phyloP scores from a whole-genome alignment of 2,329 filamentous ascomycete genomes.

The Fusarium irregulare region DNA sequence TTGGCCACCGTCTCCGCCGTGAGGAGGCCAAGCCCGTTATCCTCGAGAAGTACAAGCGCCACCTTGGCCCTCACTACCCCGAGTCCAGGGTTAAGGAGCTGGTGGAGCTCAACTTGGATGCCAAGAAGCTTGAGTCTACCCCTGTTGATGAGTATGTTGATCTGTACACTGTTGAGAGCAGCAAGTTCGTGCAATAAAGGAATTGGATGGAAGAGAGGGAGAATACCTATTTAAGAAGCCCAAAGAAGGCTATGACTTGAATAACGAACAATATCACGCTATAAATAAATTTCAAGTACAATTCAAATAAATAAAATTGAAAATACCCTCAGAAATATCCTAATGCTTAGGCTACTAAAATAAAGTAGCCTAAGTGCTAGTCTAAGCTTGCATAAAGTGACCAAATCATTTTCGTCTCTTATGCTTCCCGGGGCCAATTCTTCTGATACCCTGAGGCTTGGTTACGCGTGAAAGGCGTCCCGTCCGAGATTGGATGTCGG shows the following conservation, averaged over 20 bases:
- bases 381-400: too few relatives aligned
- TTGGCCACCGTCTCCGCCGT: conserved; percentile 89
- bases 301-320: neutral
- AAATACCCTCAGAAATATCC: neutral
- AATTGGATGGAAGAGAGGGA: conserved; percentile 9
- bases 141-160: conserved; percentile 95
- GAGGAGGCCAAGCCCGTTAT: conserved; percentile 99
- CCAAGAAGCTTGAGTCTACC: conserved; percentile 79
- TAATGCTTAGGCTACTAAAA: too few relatives aligned
- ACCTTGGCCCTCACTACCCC: conserved; percentile 85
- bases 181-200: conserved; percentile 61
- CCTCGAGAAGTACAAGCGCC: conserved; percentile 92
- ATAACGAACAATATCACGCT: conserved; percentile 15
- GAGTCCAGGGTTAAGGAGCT: conserved; percentile 83
- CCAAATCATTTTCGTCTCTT: too few relatives aligned
- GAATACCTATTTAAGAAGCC: conserved; percentile 23
- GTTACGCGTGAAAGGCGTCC: neutral
- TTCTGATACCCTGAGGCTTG: too few relatives aligned
- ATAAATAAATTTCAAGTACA: conserved; percentile 21
- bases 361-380: too few relatives aligned
- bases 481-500: conserved; percentile 27
- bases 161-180: conserved; percentile 74
- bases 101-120: conserved; percentile 80
- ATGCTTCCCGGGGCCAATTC: too few relatives aligned
- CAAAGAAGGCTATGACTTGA: conserved; percentile 28